Evolutionary conservation across 2,329 filamentous ascomycete species (phyloP).

Genomic region (Fusarium sp.): DNA sequence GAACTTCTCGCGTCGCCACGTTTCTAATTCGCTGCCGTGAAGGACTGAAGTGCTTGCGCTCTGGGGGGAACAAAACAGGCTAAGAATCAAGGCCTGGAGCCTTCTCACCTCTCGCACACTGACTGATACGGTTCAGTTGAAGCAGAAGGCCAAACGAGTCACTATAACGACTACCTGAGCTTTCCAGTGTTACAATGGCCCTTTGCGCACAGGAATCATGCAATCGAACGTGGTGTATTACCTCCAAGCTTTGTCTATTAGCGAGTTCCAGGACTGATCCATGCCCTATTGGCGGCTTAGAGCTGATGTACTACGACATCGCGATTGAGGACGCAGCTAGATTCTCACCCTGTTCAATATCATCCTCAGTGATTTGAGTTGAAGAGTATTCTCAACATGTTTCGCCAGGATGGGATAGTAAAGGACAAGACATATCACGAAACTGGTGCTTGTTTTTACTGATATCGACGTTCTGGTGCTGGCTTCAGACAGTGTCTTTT

Average conservation of each 20-base stretch:
- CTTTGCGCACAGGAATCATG: accelerated
- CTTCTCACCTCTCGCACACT: not conserved
- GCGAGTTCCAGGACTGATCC: not conserved
- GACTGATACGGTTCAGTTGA: not conserved
- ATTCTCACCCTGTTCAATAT: not conserved
- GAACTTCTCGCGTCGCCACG: not conserved
- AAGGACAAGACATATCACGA: too few relatives aligned
- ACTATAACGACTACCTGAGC: too few relatives aligned
- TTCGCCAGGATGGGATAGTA: not conserved
- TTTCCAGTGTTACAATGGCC: too few relatives aligned
- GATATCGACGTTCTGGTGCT: accelerated
- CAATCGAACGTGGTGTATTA: not conserved
- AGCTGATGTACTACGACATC: too few relatives aligned
- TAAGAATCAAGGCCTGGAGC: not conserved
- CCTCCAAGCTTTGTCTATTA: not conserved
- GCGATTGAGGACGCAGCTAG: not conserved
- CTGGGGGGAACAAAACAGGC: not conserved
- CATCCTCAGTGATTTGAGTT: not conserved
- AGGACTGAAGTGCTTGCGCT: accelerated
- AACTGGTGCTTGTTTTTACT: not conserved
- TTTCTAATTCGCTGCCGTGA: accelerated
- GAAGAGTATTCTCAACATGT: not conserved
- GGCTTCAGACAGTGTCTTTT: not conserved
- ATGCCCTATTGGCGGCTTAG: not conserved
- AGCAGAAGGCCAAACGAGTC: accelerated